Evolutionary conservation across 2,329 filamentous ascomycete genomes (phyloP).

Genomic region (Ophiostoma piceae): DNA sequence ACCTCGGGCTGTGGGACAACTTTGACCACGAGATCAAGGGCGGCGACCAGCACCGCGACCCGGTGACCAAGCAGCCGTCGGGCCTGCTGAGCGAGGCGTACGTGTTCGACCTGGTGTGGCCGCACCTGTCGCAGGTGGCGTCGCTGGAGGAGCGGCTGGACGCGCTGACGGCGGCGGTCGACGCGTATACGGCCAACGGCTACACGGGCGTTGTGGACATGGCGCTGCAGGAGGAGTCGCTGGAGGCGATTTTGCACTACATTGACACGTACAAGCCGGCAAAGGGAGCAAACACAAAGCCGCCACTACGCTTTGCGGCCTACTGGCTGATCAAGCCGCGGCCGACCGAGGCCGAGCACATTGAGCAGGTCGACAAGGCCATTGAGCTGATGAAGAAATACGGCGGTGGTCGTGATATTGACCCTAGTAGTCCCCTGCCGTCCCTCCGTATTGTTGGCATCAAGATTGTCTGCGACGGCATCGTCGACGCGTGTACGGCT

Average conservation of each 20-base stretch:
- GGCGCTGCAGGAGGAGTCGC: conserved; percentile 54
- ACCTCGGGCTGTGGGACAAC: conserved; percentile 42
- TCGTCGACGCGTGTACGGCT: conserved; percentile 61
- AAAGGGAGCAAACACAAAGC: neutral
- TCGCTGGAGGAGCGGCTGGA: conserved; percentile 45
- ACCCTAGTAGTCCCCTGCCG: conserved; percentile 34
- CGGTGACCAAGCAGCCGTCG: conserved; percentile 39
- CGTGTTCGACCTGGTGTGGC: conserved; percentile 51
- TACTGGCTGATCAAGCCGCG: conserved; percentile 52
- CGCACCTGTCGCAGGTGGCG: conserved; percentile 46
- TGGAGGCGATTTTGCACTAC: conserved; percentile 45
- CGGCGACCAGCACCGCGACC: conserved; percentile 48
- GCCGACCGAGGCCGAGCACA: conserved; percentile 40
- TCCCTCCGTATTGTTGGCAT: conserved; percentile 54
- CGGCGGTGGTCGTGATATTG: conserved; percentile 32
- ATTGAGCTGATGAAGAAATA: conserved; percentile 44
- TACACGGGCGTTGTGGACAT: conserved; percentile 54
- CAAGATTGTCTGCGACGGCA: conserved; percentile 61
- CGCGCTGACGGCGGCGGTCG: conserved; percentile 43
- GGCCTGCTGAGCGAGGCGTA: conserved; percentile 52
- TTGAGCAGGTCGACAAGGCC: conserved; percentile 48
- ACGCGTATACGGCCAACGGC: conserved; percentile 45
- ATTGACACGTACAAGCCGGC: conserved; percentile 29
- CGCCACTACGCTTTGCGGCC: conserved; percentile 46
- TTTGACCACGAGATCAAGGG: conserved; percentile 41